phyloP scores from a whole-genome alignment of 2,329 filamentous ascomycete species.

The Teratosphaeria gauchensis region DNA sequence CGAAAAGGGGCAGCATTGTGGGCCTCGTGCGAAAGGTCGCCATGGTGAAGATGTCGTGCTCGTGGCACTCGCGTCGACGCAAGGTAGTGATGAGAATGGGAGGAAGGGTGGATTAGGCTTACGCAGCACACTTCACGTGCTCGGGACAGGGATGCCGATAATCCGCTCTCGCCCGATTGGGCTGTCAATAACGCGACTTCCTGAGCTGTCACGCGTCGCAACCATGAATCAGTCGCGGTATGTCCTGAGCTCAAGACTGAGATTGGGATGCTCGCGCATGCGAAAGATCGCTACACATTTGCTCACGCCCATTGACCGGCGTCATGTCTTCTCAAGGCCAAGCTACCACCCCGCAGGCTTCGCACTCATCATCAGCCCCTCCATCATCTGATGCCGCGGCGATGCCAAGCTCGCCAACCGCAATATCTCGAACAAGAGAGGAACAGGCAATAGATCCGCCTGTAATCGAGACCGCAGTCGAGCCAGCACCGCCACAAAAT shows the following conservation, averaged over 20 bases:
- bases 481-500: constrained; percentile 1
- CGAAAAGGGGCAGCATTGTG: background rate
- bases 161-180: background rate
- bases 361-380: constrained; percentile 1
- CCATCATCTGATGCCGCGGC: constrained; percentile 2
- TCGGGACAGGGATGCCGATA: background rate
- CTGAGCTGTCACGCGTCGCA: background rate
- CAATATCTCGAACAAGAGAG: background rate
- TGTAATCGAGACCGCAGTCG: background rate
- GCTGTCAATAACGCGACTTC: background rate
- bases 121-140: background rate
- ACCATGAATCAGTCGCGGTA: too few relatives aligned
- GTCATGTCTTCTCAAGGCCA: constrained; percentile 16
- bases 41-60: constrained; percentile 5
- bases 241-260: too few relatives aligned
- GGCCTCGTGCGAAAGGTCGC: constrained; percentile 15
- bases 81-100: background rate
- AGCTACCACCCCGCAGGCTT: background rate
- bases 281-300: background rate
- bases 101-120: background rate
- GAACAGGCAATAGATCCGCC: background rate
- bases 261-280: too few relatives aligned
- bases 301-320: constrained; percentile 16
- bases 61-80: background rate
- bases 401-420: constrained; percentile 7